phyloP scores from a whole-genome alignment of 2,329 filamentous ascomycete genomes.

The Trichoderma harzianum region DNA sequence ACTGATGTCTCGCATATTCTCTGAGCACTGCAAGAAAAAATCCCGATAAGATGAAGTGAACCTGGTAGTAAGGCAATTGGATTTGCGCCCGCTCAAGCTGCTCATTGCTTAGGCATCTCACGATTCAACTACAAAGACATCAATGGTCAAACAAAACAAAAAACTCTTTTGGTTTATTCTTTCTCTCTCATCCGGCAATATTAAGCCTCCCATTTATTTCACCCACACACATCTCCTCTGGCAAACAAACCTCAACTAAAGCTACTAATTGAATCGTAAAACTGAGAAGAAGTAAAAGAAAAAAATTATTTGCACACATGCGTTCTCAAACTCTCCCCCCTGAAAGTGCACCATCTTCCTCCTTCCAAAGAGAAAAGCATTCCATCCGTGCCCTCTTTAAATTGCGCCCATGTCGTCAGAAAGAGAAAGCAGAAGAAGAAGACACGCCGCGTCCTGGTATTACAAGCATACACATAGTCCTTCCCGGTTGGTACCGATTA shows the following conservation, averaged over 20 bases:
- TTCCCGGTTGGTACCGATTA: not conserved
- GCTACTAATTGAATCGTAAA: not conserved
- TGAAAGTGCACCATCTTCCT: not conserved
- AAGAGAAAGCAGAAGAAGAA: not conserved
- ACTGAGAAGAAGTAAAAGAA: not conserved
- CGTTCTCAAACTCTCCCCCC: not conserved
- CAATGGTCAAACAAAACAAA: not conserved
- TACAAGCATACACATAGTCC: slow-evolving; percentile 9
- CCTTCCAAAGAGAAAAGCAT: not conserved
- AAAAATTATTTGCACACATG: not conserved
- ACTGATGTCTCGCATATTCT: not conserved
- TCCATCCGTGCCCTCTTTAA: not conserved
- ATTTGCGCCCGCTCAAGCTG: not conserved
- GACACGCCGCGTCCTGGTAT: slow-evolving; percentile 11
- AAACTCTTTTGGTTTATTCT: not conserved
- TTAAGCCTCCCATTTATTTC: not conserved
- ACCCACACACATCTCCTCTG: not conserved
- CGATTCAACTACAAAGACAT: not conserved
- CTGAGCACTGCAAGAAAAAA: not conserved
- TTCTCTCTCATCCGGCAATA: not conserved
- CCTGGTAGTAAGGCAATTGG: not conserved
- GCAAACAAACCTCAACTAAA: not conserved
- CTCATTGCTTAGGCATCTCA: not conserved
- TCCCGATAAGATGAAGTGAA: not conserved
- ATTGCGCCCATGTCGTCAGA: slow-evolving; percentile 15